Base-by-base conservation (phyloP, 495 filamentous ascomycete genomes). In the Daldinia decipiens region DNA sequence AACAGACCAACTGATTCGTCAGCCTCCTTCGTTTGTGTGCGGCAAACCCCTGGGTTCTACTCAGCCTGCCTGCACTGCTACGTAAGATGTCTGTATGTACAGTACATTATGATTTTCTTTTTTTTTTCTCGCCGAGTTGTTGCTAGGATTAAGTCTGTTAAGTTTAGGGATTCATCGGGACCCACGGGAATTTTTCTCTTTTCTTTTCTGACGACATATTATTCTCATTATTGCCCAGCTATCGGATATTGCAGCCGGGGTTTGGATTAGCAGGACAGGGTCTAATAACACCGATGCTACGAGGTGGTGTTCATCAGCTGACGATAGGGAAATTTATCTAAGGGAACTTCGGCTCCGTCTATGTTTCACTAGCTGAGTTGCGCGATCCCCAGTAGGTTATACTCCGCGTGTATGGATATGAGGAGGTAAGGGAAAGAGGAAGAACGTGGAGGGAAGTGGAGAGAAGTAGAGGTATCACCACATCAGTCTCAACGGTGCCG, bases 251-350 rank as follows among this genome's bases (percentile, higher is more conserved):
- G 38, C 12, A 47, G 24, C 64, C 50, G 40, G 59, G 69, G 67
- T 72, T 60, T 55, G 27, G 59, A 51, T 71, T 57, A 62, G 50
- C 57, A 64, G 36, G 52, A 31, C 43, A 66, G 29, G 62, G 54
- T 58, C 53, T 59, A 54, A 58, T 58, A 67, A 24, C 59, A 27
- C 52, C 55, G 36, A 72, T 68, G 64, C 63, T 63, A 59, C 53
- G 57, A 56, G 54, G 62, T 67, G 69, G 59, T 64, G 64, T 72
- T 68, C 69, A 19, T 72, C 69, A 72, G 69, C 69, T 72, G 69
- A 72, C 59, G 62, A 67, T 63, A 45, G 47, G 58, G 50, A 45
- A 64, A 67, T 47, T 67, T 59, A 56, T 54, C 51, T 34, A 53
- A 59, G 50, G 38, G 58, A 54, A 55, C 31, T 55, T 67, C 69